Evolutionary conservation across 1,284 basidiomycete genomes (phyloP).

Genomic region (Tilletia walkeri): DNA sequence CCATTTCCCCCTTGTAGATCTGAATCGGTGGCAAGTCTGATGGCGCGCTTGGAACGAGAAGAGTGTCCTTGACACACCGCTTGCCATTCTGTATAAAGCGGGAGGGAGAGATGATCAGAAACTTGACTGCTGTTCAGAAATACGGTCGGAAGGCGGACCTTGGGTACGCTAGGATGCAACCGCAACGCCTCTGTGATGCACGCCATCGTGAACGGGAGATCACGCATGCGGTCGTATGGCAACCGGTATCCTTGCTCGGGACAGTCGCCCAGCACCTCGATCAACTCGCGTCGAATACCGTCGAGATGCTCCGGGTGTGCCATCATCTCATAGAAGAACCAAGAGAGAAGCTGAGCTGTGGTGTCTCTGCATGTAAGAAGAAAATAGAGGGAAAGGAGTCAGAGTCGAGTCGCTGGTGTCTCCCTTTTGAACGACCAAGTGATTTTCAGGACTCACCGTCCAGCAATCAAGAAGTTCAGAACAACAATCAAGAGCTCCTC

Average conservation of each 20-base stretch:
- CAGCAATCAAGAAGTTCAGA: constrained; percentile 40
- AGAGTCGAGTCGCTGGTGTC: too few species aligned
- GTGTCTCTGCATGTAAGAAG: constrained; percentile 28
- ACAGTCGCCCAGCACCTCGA: constrained; percentile 29
- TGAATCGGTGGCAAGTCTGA: constrained; percentile 38
- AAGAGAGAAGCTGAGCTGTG: constrained; percentile 29
- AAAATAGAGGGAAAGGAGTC: too few species aligned
- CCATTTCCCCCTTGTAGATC: constrained; percentile 35
- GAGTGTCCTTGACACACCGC: constrained; percentile 37
- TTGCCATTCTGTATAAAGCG: constrained; percentile 33
- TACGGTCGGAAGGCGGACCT: constrained; percentile 23
- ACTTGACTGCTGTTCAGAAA: too few species aligned
- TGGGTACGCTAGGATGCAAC: constrained; percentile 35
- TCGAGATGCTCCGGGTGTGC: constrained; percentile 28
- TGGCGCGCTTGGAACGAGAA: constrained; percentile 36
- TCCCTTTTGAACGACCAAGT: too few species aligned
- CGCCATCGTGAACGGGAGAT: too few species aligned
- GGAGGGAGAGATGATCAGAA: not conserved
- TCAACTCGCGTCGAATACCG: constrained; percentile 32
- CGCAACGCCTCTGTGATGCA: too few species aligned
- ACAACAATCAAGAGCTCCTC: constrained; percentile 49
- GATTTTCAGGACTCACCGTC: constrained; percentile 18
- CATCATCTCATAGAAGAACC: too few species aligned
- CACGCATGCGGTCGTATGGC: not conserved
- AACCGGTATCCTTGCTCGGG: constrained; percentile 23